Conservation (phyloP, 345 rosid species). For the Boechera stricta region DNA sequence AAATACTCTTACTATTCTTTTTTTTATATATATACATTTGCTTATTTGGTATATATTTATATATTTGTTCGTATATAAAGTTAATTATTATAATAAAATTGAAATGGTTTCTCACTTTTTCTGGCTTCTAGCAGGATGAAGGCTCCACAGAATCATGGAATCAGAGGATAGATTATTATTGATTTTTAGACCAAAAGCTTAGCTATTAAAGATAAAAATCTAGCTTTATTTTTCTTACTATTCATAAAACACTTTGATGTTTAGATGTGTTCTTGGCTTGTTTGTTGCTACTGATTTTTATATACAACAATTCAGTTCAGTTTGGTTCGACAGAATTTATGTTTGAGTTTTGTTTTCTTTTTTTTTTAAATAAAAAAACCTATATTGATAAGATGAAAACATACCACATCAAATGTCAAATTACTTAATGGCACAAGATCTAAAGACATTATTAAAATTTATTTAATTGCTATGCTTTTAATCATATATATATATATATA, state of each 20-base stretch:
- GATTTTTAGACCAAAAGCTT: not conserved
- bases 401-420: not conserved
- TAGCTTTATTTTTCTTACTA: not conserved
- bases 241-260: not conserved
- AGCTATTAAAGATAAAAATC: not conserved
- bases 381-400: not conserved
- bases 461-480: too few species aligned
- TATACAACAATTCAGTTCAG: not conserved
- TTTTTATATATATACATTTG: not conserved
- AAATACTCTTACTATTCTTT: not conserved
- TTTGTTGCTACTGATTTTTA: not conserved
- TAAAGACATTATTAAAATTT: not conserved
- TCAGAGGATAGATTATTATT: not conserved
- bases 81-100: not conserved
- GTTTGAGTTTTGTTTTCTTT: not conserved
- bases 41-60: not conserved
- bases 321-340: not conserved
- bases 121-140: slow-evolving; percentile 25
- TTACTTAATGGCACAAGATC: not conserved
- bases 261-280: not conserved
- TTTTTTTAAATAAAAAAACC: too few species aligned
- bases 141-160: slow-evolving; percentile 9
- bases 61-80: not conserved
- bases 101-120: not conserved
- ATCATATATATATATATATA: too few species aligned